Evolutionary conservation across 768 basidiomycete species (phyloP), one percentile per base, ranked within the genome.

Genomic region (Cystoderma amianthinum): DNA sequence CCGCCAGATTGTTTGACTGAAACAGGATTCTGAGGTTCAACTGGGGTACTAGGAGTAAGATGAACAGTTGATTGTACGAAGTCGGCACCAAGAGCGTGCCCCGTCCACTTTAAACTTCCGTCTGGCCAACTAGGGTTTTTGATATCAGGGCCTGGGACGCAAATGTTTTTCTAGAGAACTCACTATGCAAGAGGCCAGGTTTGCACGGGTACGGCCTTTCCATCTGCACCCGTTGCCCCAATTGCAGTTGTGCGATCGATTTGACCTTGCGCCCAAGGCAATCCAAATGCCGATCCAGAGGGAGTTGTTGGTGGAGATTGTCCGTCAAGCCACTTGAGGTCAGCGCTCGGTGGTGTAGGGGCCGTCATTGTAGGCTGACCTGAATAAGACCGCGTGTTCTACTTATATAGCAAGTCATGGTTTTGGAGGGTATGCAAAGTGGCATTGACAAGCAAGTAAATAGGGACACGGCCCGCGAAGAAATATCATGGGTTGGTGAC

Each of bases 121-220:
- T 66, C 64, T 11, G 64, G 64, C 64, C 64, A 65, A 36, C 63
- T 63, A 34, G 19, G 12, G 2, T 13, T 43, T 24, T 19, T 17
- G 2, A 3, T 20, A 13, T 17, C 2, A 23, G 13, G 7, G 11
- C 15, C 17, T 13, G 13, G 12, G n/a, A 38, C 37, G 7, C 16
- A 22, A 13, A 9, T 24, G 18, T n/a, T 28, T 24, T 24, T 12
- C 36, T 9, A 44, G 23, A 12, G 2, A 32, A 53, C 60, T 36
- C 32, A 64, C 63, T 57, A 66, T 30, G 64, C 63, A 39, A 66
- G 44, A 2, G 63, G 63, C 64, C 64, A 66, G 13, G 55, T 64
- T 42, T 52, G 48, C 5, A 52, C 21, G 4, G 51, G 51, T 7
- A 50, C 12, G 16, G 41, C 42, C 21, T 51, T 44, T 19, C 56